Conservation (phyloP, 139 green algal genomes). For the Asterochloris erici region DNA sequence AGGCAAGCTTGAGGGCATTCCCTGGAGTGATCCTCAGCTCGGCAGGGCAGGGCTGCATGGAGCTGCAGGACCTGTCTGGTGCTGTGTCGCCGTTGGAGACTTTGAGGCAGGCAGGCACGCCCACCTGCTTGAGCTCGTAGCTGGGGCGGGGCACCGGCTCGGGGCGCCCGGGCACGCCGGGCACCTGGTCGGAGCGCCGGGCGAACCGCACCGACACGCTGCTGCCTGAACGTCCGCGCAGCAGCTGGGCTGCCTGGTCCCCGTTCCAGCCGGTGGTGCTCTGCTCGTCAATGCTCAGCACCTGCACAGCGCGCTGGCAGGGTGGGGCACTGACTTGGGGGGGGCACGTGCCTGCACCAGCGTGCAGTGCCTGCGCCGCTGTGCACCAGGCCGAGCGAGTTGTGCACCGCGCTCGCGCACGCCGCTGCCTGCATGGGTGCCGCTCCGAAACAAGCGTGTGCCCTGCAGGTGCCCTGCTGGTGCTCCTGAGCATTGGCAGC, state of each 20-base stretch:
- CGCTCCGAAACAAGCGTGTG: no score
- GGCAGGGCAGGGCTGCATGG: no score
- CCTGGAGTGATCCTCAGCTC: no score
- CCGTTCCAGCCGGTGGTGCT: slow-evolving; percentile 61
- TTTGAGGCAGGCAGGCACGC: no score
- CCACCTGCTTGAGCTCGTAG: slow-evolving; percentile 22
- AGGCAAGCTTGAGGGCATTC: no score
- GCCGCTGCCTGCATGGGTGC: no score
- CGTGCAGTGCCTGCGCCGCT: no score
- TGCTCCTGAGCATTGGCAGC: background rate
- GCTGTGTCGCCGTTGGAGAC: no score
- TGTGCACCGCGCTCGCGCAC: background rate
- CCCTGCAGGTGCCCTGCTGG: no score
- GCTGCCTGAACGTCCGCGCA: slow-evolving; percentile 73
- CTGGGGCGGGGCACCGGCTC: slow-evolving; percentile 29
- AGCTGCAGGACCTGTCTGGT: no score
- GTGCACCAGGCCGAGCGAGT: background rate
- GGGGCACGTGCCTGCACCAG: no score
- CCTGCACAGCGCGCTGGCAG: slow-evolving; percentile 4
- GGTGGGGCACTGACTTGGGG: no score
- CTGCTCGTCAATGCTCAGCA: slow-evolving; percentile 56
- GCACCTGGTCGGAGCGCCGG: slow-evolving; percentile 56
- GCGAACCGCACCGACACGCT: slow-evolving; percentile 64
- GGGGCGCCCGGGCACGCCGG: slow-evolving; percentile 60
- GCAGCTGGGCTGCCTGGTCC: slow-evolving; percentile 63